Evolutionary conservation across 2,329 filamentous ascomycete species (phyloP).

Genomic region (Talaromyces rugulosus): DNA sequence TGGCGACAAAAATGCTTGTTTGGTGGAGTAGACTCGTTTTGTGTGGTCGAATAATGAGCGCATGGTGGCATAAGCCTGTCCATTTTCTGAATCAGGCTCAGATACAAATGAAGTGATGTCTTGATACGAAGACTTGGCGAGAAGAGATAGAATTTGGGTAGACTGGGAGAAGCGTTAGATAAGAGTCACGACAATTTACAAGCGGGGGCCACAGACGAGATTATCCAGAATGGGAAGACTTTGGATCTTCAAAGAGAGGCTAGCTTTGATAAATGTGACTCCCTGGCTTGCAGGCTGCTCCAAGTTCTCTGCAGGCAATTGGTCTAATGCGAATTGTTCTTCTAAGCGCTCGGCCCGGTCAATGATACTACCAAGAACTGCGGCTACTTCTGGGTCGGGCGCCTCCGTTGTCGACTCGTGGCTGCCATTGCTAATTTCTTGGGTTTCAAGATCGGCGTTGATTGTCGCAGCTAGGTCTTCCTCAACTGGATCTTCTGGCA

Average conservation of each 20-base stretch:
- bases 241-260: slow-evolving; percentile 51
- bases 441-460: slow-evolving; percentile 16
- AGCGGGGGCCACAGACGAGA: slow-evolving; percentile 41
- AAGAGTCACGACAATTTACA: neutral
- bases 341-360: slow-evolving; percentile 41
- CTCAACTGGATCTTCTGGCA: slow-evolving; percentile 30
- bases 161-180: slow-evolving; percentile 37
- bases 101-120: slow-evolving; percentile 56
- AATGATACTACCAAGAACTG: slow-evolving; percentile 41
- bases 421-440: slow-evolving; percentile 20
- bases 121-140: slow-evolving; percentile 54
- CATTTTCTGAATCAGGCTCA: slow-evolving; percentile 51
- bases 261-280: slow-evolving; percentile 39
- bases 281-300: slow-evolving; percentile 29
- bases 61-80: slow-evolving; percentile 59
- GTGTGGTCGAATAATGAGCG: slow-evolving; percentile 61
- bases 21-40: slow-evolving; percentile 57
- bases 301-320: slow-evolving; percentile 25
- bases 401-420: slow-evolving; percentile 13
- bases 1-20: slow-evolving; percentile 53
- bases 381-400: slow-evolving; percentile 31
- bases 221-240: slow-evolving; percentile 60
- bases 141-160: slow-evolving; percentile 54
- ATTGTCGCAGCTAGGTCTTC: slow-evolving; percentile 34
- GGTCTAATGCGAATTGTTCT: slow-evolving; percentile 33